Base-by-base conservation (phyloP, 768 basidiomycete species). In the Mrakia blollopis region DNA sequence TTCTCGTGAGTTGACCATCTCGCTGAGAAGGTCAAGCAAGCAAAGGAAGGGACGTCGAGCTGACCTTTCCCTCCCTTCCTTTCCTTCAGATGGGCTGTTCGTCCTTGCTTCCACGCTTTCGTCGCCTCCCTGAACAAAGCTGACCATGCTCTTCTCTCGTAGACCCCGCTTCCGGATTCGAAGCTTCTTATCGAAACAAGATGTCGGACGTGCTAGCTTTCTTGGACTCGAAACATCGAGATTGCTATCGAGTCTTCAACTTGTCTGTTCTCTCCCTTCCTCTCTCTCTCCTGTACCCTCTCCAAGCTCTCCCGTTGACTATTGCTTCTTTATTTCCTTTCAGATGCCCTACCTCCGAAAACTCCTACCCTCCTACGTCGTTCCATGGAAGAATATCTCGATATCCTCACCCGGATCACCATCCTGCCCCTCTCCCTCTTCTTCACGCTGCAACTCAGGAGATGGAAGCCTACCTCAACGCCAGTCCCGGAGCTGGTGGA, bases 371-470 rank as follows among this genome's bases (percentile, higher is more conserved):
- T 4, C 85, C 89, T 83, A 84, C 65, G 84, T 89, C 52, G 2
- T 94, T 94, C 81, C 87, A 87, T 18, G 89, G 89, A 11, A 86
- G 91, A 60, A 91, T 93, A 25, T 92, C 91, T 80, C 85, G 93
- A 72, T 94, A 91, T 81, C 93, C 93, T 0, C 94, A 92, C 81
- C 93, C 93, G 30, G 93, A 95, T 81, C 93, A 95, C 81, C 91
- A 94, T 89, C 92, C 91, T 6, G 92, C 93, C 0, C 93, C 93
- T 0, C 84, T 94, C 28, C 87, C 89, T 0, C 86, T 92, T 68
- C 86, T 96, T 79, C 87, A 91, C 28, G 86, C 94, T 16, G 87
- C 89, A 9, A 89, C 89, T 0, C 86, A 90, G 32, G 92, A 93
- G 82, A 92, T 94, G 83, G 86, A 86, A 52, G 83, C 86, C 11